Evolutionary conservation across 192 early-diverging fungal species (phyloP), one percentile per base, ranked within the genome.

Genomic region (Helicostylum pulchrum): DNA sequence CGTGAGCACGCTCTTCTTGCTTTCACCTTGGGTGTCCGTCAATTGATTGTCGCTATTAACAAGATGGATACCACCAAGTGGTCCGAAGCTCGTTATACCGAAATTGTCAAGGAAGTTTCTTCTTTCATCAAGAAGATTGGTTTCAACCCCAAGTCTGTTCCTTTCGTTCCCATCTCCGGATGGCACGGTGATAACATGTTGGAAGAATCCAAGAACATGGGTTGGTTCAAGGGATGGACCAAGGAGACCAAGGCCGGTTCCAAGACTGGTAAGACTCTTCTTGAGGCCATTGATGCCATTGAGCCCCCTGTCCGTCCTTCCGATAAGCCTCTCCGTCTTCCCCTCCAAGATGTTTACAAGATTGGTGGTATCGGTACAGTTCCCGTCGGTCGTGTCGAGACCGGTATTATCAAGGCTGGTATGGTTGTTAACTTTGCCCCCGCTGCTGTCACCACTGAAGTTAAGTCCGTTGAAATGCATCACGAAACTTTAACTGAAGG

Each of bases 21-120:
- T 68, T 94, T 87, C 92, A 94, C 93, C 77, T 92, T 98, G 68
- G 96, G 96, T 89, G 96, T 98, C 79, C 87, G 83, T 76, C 96
- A 98, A 87, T 88, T 98, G 78, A 94, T 98, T 66, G 94, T 98
- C 70, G 94, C 92, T 78, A 88, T 98, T 83, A 98, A 98, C 94
- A 98, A 98, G 90, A 98, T 98, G 94, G 96, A 98, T 90, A 86
- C 96, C 78, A 88, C 89, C 88, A 88, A 91, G 81, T 98, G 89
- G 87, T 89, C 85, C 77, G 87, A 96, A 84, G 92, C 85, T 73
- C 94, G 96, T 78, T 97, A 90, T 89, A 83, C 87, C 68, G 95
- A 96, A 83, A 96, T 96, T 81, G 84, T 90, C 81, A 94, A 96
- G 87, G 96, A 96, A 79, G 88, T 95, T 63, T 85, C 89, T 76